Base-by-base conservation (phyloP, 164 flowering plant genomes). In the Chimonanthus praecox region DNA sequence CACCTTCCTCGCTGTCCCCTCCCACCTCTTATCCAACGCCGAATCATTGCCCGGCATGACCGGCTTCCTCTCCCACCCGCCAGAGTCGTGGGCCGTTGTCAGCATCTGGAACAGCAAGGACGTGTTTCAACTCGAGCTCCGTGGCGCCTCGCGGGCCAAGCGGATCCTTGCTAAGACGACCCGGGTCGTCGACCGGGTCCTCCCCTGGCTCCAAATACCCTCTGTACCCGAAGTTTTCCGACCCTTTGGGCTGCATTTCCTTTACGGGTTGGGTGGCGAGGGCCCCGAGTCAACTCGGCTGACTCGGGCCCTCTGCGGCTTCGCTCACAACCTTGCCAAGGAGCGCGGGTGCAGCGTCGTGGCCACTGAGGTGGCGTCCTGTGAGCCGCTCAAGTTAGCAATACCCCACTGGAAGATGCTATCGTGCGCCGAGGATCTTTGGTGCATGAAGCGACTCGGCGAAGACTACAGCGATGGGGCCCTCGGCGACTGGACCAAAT, bases 401-500 rank as follows among this genome's bases (percentile, higher is more conserved):
- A 84, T 95, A 7, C 99, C 99, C 0, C 92, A 94, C 78, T 95
- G 99, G 98, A 85, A 88, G 77, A 82, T 68, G 69, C 78, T 95
- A 58, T 93, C 98, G 44, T 89, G 92, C 81, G 89, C 72, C 13
- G 97, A 91, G 79, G 99, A 95, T 69, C 67, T 93, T 0, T 95
- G 99, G 99, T 95, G 98, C 78, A 87, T 95, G 46, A 95, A 95
- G 81, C 75, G 95, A 75, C 88, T 96, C 5, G 89, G 85, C 47
- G 94, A 88, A 64, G 95, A 90, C 69, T 88, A 89, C 78, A 87
- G 93, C 64, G 97, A 94, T 75, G 94, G 94, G 4, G 73, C 93
- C 3, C 85, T 92, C 60, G 98, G 98, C 68, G 98, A 96, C 79
- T 96, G 99, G 99, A 96, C 98, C 20, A 94, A 90, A 71, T 92